A percentile compares a stretch with the other conserved stretches of the same genome.
Conservation (phyloP, 176 grass and related monocot species). For the Carex parvula region DNA sequence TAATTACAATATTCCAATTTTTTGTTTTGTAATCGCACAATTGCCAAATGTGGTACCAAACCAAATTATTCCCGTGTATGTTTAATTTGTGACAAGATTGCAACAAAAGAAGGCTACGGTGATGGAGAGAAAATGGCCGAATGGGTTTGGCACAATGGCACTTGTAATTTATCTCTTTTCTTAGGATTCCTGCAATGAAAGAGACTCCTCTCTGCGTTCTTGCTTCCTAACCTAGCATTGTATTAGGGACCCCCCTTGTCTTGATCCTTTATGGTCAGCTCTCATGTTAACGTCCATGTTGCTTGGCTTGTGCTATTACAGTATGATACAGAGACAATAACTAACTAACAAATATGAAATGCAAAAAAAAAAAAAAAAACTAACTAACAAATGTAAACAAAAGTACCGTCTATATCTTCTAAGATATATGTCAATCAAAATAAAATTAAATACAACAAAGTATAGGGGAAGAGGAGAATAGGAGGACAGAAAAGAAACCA, state of each 20-base stretch:
- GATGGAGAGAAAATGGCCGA: neutral
- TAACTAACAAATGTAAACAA: too few species aligned
- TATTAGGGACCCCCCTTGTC: neutral
- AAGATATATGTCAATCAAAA: too few species aligned
- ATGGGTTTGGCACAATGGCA: neutral
- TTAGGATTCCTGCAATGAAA: constrained; percentile 36
- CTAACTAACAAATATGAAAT: too few species aligned
- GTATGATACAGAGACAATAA: too few species aligned
- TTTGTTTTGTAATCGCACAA: too few species aligned
- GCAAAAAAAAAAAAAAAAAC: too few species aligned
- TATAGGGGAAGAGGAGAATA: too few species aligned
- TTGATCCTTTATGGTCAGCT: neutral
- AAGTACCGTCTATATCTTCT: too few species aligned
- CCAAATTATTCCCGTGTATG: neutral
- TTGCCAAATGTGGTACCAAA: constrained; percentile 2
- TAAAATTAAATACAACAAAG: too few species aligned
- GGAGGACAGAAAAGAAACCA: too few species aligned
- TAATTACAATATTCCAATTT: neutral
- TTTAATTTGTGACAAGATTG: neutral
- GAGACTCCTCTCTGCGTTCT: constrained; percentile 23
- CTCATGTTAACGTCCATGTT: neutral
- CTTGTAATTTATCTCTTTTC: constrained; percentile 11
- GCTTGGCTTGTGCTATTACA: neutral
- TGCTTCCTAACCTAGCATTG: neutral
- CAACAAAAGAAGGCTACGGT: neutral